These are phyloP conservation scores for Luffa acutangula DNA, from an alignment of 306 rosid genomes.

Conservation along the genomic window DNA sequence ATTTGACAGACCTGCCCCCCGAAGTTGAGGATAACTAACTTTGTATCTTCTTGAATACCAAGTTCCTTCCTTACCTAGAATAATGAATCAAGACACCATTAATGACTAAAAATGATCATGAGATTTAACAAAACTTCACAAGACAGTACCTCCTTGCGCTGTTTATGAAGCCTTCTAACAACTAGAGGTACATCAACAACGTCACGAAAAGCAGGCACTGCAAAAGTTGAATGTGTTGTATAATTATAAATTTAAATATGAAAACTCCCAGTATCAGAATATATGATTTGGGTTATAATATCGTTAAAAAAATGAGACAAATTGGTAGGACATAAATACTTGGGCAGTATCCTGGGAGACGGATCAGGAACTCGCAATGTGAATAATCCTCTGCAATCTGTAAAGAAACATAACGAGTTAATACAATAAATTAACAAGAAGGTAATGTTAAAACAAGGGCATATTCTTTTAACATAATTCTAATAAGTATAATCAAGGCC, in stretches of 20 bases:
- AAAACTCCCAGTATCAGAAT: background rate
- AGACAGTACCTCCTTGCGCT: constrained; percentile 72
- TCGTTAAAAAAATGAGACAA: background rate
- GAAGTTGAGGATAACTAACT: constrained; percentile 82
- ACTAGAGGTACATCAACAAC: constrained; percentile 87
- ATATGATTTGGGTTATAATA: background rate
- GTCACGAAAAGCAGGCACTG: constrained; percentile 99
- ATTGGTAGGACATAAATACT: constrained; percentile 27
- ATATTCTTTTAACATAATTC: background rate
- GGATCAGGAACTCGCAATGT: constrained; percentile 89
- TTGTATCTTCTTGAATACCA: constrained; percentile 48
- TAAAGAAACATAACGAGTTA: background rate
- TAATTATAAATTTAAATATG: background rate
- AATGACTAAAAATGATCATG: constrained; percentile 13
- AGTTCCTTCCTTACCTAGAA: constrained; percentile 87
- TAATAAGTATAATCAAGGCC: background rate
- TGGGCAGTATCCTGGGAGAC: constrained; percentile 98
- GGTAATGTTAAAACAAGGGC: background rate
- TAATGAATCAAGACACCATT: constrained; percentile 5
- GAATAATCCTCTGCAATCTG: constrained; percentile 99
- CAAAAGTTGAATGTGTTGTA: background rate
- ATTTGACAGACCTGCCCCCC: constrained; percentile 78
- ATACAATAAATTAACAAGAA: background rate
- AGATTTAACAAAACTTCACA: background rate
- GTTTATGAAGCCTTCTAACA: constrained; percentile 84